A percentile compares a stretch with the other conserved stretches of the same genome.
These are phyloP conservation scores for Canna indica DNA, from an alignment of 176 grass and related monocot genomes.

Conservation along the genomic window DNA sequence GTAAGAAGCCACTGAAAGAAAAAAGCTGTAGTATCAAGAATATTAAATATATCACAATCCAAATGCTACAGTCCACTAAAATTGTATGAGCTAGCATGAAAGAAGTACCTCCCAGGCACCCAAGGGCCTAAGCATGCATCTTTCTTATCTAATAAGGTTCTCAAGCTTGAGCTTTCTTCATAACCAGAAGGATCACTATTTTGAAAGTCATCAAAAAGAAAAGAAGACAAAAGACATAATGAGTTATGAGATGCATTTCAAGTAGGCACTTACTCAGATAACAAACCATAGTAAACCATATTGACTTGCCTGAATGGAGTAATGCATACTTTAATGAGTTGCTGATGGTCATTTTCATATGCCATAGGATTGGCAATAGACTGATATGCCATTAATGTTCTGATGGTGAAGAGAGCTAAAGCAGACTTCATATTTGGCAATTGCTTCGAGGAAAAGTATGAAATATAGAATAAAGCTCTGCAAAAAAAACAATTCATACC, in stretches of 20 bases:
- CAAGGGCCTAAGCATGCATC: conserved; percentile 84
- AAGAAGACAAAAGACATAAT: conserved; percentile 13
- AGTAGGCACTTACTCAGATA: background rate
- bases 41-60: background rate
- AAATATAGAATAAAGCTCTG: conserved; percentile 82
- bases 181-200: conserved; percentile 84
- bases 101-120: conserved; percentile 89
- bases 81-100: background rate
- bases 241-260: conserved; percentile 11
- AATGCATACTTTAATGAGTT: conserved; percentile 71
- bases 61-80: background rate
- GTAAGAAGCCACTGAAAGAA: background rate
- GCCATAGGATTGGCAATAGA: conserved; percentile 62
- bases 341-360: conserved; percentile 76
- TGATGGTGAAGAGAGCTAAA: conserved; percentile 64
- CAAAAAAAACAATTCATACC: conserved; percentile 18
- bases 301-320: conserved; percentile 62
- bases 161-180: conserved; percentile 95
- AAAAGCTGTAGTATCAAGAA: background rate
- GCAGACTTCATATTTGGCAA: conserved; percentile 56
- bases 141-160: conserved; percentile 87
- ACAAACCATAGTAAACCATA: conserved; percentile 19
- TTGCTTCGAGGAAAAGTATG: conserved; percentile 60
- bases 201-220: conserved; percentile 16
- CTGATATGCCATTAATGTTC: conserved; percentile 84